phyloP scores from a whole-genome alignment of 1,139 yeast species.

The Pichia sorboxylosa region DNA sequence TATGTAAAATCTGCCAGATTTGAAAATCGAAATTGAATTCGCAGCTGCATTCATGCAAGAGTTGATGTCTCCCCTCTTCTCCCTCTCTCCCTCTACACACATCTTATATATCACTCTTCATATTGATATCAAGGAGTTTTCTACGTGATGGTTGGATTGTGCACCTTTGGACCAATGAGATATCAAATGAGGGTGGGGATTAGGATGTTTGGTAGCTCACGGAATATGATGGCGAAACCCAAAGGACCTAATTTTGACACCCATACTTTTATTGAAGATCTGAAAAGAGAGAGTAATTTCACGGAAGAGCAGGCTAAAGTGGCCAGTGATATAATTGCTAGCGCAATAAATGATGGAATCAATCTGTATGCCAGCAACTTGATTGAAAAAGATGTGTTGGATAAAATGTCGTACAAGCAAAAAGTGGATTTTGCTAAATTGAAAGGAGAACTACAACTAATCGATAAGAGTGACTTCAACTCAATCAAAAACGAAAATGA shows the following conservation, averaged over 20 bases:
- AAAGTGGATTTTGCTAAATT: constrained; percentile 92
- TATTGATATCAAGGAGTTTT: no score
- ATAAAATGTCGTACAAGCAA: constrained; percentile 84
- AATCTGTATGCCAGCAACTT: constrained; percentile 62
- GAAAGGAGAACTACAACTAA: constrained; percentile 78
- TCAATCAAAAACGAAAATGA: constrained; percentile 81
- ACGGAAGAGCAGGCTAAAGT: constrained; percentile 67
- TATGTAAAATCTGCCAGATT: no score
- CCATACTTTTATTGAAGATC: constrained; percentile 56
- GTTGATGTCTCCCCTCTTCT: no score
- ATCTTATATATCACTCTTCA: no score
- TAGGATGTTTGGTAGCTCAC: no score
- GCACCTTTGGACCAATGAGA: no score
- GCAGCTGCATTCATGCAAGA: no score
- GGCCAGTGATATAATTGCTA: constrained; percentile 62
- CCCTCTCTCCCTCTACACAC: no score
- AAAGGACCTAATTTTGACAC: constrained; percentile 59
- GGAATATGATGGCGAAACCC: no score
- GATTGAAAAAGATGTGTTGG: constrained; percentile 70
- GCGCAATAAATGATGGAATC: constrained; percentile 76
- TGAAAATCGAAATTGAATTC: no score
- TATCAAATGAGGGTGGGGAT: no score
- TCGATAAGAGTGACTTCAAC: constrained; percentile 80
- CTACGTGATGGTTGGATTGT: no score
- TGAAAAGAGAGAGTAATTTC: constrained; percentile 58